These are phyloP conservation scores for Hypoxylon sp. DNA, from an alignment of 2,329 filamentous ascomycete species.

Conservation along the genomic window DNA sequence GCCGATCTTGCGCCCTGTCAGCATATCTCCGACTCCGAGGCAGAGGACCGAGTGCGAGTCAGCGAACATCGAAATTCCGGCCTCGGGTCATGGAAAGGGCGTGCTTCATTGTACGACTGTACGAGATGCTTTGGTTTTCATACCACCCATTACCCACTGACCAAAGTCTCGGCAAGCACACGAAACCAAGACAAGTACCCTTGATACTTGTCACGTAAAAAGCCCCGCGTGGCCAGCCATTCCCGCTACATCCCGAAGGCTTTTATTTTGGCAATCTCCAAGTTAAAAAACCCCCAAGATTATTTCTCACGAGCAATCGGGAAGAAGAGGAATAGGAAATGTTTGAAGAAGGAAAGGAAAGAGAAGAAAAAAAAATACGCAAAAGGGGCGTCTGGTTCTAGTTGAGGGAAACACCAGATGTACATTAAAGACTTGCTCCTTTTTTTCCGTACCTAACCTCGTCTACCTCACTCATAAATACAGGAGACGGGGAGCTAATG, in stretches of 20 bases:
- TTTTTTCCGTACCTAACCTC: constrained; percentile 5
- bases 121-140: background rate
- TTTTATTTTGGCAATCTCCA: constrained; percentile 12
- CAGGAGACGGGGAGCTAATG: constrained; percentile 7
- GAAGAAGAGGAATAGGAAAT: constrained; percentile 1
- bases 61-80: constrained; percentile 12
- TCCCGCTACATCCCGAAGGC: constrained; percentile 13
- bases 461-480: background rate
- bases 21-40: constrained; percentile 39
- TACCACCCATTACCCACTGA: background rate
- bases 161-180: constrained; percentile 14
- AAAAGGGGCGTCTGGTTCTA: constrained; percentile 11
- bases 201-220: constrained; percentile 18
- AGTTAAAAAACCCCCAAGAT: constrained; percentile 9
- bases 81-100: constrained; percentile 7
- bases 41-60: constrained; percentile 27
- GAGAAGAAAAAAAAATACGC: background rate
- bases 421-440: constrained; percentile 27
- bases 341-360: no score
- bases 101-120: constrained; percentile 10
- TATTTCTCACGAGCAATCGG: constrained; percentile 32
- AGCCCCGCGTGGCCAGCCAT: constrained; percentile 17
- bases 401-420: constrained; percentile 10
- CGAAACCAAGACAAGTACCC: constrained; percentile 10
- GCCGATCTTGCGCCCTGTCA: constrained; percentile 27